These are phyloP conservation scores for Penicillium sp. DNA, from an alignment of 2,329 filamentous ascomycete genomes.

Conservation along the genomic window DNA sequence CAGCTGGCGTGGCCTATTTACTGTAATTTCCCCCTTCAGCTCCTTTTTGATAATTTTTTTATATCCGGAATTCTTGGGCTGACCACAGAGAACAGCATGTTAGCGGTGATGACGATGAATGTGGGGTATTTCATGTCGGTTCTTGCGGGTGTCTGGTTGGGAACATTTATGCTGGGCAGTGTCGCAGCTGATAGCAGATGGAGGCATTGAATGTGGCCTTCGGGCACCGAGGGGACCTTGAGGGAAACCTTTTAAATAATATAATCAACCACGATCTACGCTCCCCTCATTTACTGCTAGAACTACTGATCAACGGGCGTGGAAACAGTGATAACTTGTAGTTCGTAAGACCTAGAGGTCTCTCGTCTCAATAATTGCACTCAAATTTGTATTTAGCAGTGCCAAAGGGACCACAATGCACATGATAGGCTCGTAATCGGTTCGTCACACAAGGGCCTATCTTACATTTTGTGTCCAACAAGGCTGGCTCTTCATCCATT, in stretches of 20 bases:
- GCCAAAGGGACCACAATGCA: no score
- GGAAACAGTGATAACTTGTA: no score
- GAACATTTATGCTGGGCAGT: constrained; percentile 27
- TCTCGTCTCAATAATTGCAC: no score
- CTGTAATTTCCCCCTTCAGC: constrained; percentile 62
- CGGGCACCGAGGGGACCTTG: background rate
- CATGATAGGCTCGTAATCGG: no score
- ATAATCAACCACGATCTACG: background rate
- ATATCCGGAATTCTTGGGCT: constrained; percentile 36
- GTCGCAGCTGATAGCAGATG: constrained; percentile 22
- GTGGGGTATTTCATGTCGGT: constrained; percentile 79
- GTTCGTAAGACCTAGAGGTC: no score
- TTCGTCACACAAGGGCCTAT: no score
- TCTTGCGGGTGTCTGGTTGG: constrained; percentile 65
- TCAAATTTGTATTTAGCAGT: no score
- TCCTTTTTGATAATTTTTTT: background rate
- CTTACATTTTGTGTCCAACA: no score
- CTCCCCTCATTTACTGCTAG: background rate
- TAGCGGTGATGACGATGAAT: constrained; percentile 86
- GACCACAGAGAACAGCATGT: constrained; percentile 48
- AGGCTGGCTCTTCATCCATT: no score
- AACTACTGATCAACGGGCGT: no score
- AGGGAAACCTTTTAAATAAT: background rate
- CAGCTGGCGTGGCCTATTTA: constrained; percentile 74
- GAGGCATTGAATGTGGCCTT: constrained; percentile 12